A percentile compares a stretch with the other conserved stretches of the same genome.
These are phyloP conservation scores for Jaltomata sinuosa DNA, from an alignment of 257 asterid genomes.

Conservation along the genomic window DNA sequence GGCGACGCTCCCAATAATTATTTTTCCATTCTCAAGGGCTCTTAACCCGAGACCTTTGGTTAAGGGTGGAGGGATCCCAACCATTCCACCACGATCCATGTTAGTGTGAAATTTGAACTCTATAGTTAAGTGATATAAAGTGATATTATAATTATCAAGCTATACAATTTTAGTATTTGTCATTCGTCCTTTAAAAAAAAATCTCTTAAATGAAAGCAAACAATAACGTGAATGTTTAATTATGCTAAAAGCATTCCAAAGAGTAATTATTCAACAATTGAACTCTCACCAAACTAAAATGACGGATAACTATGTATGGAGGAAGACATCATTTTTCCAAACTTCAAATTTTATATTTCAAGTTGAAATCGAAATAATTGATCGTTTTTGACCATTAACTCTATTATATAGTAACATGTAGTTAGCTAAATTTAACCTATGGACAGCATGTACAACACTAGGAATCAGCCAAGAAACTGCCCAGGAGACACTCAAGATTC, in stretches of 20 bases:
- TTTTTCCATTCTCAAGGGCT: not conserved
- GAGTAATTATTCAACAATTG: not conserved
- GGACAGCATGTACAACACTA: not conserved
- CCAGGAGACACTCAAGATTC: not conserved
- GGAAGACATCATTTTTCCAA: not conserved
- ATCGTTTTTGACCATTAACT: no score
- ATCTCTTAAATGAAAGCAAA: not conserved
- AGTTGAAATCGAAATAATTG: not conserved
- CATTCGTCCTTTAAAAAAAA: not conserved
- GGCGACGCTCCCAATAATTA: accelerated
- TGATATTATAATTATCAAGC: not conserved
- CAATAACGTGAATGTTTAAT: not conserved
- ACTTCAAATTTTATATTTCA: not conserved
- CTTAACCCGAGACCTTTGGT: not conserved
- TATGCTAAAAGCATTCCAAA: not conserved
- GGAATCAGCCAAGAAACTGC: no score
- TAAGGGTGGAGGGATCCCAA: accelerated
- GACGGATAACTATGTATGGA: not conserved
- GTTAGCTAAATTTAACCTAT: not conserved
- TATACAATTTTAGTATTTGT: not conserved
- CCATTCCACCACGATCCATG: not conserved
- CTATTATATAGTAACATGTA: not conserved
- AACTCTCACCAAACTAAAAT: not conserved
- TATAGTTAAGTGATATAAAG: not conserved
- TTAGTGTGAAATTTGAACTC: not conserved